These are phyloP conservation scores for Pezicula radicicola DNA, from an alignment of 2,329 filamentous ascomycete species.

Conservation along the genomic window DNA sequence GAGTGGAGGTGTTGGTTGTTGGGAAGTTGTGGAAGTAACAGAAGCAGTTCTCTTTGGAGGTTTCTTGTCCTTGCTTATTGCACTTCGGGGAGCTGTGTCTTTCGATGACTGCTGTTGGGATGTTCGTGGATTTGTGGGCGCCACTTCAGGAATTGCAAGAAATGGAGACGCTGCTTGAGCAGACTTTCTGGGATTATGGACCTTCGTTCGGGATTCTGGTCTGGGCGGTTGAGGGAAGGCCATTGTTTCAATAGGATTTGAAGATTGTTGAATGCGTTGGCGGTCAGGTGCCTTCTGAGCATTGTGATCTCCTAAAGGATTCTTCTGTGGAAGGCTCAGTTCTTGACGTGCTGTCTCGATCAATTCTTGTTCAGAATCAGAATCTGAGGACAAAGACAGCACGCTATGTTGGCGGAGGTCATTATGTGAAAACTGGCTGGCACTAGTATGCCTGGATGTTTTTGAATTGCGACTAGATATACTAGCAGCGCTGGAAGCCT, in stretches of 20 bases:
- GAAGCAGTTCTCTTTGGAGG: slow-evolving; percentile 8
- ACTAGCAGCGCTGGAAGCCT: slow-evolving; percentile 24
- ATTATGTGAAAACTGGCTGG: slow-evolving; percentile 23
- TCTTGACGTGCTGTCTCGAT: slow-evolving; percentile 16
- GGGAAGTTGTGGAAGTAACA: slow-evolving; percentile 10
- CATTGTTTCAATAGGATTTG: background rate
- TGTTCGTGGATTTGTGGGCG: background rate
- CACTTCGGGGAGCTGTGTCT: background rate
- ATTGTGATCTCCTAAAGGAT: background rate
- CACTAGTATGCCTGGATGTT: slow-evolving; percentile 23
- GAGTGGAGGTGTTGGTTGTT: slow-evolving; percentile 25
- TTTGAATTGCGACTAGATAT: slow-evolving; percentile 28
- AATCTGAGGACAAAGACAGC: slow-evolving; percentile 28
- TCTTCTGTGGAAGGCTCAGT: slow-evolving; percentile 3
- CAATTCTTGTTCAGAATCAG: slow-evolving; percentile 17
- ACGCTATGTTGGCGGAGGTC: slow-evolving; percentile 28
- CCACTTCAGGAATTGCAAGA: background rate
- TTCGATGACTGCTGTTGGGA: background rate
- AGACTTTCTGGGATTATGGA: background rate
- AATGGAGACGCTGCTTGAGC: background rate
- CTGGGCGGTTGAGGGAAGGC: background rate
- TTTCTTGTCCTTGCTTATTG: slow-evolving; percentile 2
- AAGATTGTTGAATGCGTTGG: background rate
- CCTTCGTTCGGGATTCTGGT: background rate
- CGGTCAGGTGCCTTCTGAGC: slow-evolving; percentile 11